Conservation (phyloP, 2,329 filamentous ascomycete genomes). For the Clarireedia hainanense region DNA sequence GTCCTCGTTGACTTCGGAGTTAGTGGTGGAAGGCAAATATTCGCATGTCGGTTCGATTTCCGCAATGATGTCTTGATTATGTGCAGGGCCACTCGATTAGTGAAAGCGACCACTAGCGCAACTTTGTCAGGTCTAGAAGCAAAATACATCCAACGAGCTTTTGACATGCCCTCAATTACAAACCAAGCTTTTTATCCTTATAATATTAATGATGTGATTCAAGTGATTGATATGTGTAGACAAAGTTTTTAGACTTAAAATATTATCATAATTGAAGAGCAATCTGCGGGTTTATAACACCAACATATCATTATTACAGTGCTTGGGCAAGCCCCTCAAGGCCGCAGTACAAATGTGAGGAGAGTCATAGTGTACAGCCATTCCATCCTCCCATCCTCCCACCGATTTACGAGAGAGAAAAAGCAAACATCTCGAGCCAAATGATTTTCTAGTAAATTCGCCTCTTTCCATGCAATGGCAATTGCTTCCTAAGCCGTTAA, state of each 20-base stretch:
- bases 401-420: not conserved
- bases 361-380: constrained; percentile 1
- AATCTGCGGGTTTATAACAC: not conserved
- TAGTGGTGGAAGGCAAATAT: constrained; percentile 9
- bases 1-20: constrained; percentile 1
- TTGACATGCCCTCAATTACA: too few relatives aligned
- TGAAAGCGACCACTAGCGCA: constrained; percentile 6
- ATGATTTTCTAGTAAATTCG: not conserved
- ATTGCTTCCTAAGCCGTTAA: not conserved
- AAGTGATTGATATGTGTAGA: too few relatives aligned
- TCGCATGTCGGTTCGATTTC: not conserved
- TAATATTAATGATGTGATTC: too few relatives aligned
- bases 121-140: not conserved
- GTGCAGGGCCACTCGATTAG: not conserved
- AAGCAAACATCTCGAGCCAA: not conserved
- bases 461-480: not conserved
- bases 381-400: not conserved
- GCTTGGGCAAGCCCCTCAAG: not conserved
- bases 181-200: too few relatives aligned
- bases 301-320: constrained; percentile 1
- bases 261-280: not conserved
- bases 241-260: too few relatives aligned
- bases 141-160: not conserved
- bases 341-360: not conserved
- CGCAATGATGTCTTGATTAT: constrained; percentile 1